phyloP scores from a whole-genome alignment of 768 basidiomycete species.

The Leucogyrophana mollusca region DNA sequence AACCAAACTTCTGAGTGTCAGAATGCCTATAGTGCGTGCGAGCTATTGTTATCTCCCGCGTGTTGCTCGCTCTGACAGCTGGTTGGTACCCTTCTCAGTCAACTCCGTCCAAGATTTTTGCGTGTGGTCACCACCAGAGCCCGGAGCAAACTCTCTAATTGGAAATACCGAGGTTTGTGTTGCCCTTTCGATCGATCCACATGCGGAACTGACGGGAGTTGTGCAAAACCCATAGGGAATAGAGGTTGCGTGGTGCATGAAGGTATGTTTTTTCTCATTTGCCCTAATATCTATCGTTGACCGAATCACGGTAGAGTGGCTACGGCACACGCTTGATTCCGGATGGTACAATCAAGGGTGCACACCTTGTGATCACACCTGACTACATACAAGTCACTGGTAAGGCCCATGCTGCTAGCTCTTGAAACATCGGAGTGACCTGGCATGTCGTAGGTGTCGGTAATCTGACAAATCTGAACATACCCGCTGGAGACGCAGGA shows the following conservation, averaged over 20 bases:
- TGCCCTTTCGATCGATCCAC: constrained; percentile 3
- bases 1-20: constrained; percentile 67
- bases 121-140: constrained; percentile 48
- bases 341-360: constrained; percentile 64
- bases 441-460: constrained; percentile 51
- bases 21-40: constrained; percentile 52
- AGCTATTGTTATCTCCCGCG: not conserved
- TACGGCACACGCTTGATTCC: constrained; percentile 71
- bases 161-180: constrained; percentile 60
- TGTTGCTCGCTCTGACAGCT: not conserved
- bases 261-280: constrained; percentile 25
- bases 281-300: not conserved
- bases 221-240: constrained; percentile 32
- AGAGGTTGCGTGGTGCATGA: constrained; percentile 54
- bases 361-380: constrained; percentile 71
- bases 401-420: constrained; percentile 17
- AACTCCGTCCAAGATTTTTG: constrained; percentile 60
- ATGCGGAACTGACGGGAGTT: constrained; percentile 12
- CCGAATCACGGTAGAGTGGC: constrained; percentile 37
- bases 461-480: constrained; percentile 63
- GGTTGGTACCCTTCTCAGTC: constrained; percentile 31
- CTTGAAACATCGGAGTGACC: constrained; percentile 18
- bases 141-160: constrained; percentile 50
- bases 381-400: constrained; percentile 75
- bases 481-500: constrained; percentile 55